A percentile compares a stretch with the other conserved stretches of the same genome.
These are phyloP conservation scores for Phialocephala sp. DNA, from an alignment of 2,329 filamentous ascomycete genomes.

Conservation along the genomic window DNA sequence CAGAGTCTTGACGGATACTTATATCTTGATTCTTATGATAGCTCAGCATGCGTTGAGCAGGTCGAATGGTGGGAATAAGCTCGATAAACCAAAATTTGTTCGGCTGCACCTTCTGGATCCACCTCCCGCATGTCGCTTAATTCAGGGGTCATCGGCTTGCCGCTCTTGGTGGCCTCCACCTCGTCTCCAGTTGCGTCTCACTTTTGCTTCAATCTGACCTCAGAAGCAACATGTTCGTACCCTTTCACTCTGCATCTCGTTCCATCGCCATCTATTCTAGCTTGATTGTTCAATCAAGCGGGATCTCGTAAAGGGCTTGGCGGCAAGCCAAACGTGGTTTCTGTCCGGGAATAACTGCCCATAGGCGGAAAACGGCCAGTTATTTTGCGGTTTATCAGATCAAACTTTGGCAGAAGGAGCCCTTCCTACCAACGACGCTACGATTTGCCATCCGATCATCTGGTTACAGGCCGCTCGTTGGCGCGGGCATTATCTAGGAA, in stretches of 20 bases:
- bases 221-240: slow-evolving; percentile 12
- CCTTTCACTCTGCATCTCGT: slow-evolving; percentile 3
- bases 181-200: neutral
- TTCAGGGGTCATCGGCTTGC: slow-evolving; percentile 11
- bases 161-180: slow-evolving; percentile 7
- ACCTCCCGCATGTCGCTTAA: neutral
- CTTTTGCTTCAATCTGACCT: neutral
- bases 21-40: neutral
- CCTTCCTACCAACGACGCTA: neutral
- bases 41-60: neutral
- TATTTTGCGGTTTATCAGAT: slow-evolving; percentile 10
- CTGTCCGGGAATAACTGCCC: slow-evolving; percentile 16
- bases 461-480: slow-evolving; percentile 6
- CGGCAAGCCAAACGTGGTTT: slow-evolving; percentile 10
- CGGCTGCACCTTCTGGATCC: neutral
- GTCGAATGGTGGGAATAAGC: neutral
- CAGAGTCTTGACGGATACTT: neutral
- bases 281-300: slow-evolving; percentile 2
- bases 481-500: slow-evolving; percentile 7
- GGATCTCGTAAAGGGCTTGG: neutral
- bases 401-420: neutral
- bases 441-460: slow-evolving; percentile 36
- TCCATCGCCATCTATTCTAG: slow-evolving; percentile 1
- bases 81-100: neutral
- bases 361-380: neutral